A percentile compares a stretch with the other conserved stretches of the same genome.
phyloP scores from a whole-genome alignment of 1,139 yeast species.

The Scheffersomyces cryptocercus region DNA sequence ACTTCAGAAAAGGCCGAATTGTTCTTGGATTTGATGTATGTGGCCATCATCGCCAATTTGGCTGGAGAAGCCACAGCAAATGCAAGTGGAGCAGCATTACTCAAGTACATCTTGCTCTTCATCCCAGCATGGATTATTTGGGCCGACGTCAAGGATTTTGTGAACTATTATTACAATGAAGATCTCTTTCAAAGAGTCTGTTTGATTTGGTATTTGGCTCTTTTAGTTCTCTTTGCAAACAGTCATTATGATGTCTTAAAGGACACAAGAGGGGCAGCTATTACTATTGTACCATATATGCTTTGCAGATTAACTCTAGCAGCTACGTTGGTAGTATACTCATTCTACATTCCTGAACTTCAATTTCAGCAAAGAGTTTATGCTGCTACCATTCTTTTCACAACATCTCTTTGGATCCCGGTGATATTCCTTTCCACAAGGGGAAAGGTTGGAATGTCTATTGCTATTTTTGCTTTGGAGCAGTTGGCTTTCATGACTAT shows the following conservation, averaged over 20 bases:
- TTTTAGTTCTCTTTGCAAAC: conserved; percentile 56
- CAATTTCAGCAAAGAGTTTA: conserved; percentile 51
- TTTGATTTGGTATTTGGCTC: conserved; percentile 54
- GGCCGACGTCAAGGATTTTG: conserved; percentile 64
- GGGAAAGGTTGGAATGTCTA: conserved; percentile 49
- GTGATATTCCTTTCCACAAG: conserved; percentile 46
- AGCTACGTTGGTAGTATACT: conserved; percentile 39
- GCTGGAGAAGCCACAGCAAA: conserved; percentile 56
- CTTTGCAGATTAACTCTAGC: conserved; percentile 46
- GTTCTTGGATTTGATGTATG: conserved; percentile 63
- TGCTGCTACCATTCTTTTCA: conserved; percentile 28
- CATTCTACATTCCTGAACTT: conserved; percentile 56
- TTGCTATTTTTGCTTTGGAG: conserved; percentile 46
- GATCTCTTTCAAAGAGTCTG: conserved; percentile 58
- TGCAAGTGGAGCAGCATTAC: conserved; percentile 49
- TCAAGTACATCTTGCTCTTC: conserved; percentile 53
- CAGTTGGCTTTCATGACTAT: conserved; percentile 28
- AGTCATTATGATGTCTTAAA: conserved; percentile 43
- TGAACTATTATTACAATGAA: conserved; percentile 64
- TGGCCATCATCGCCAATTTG: conserved; percentile 62
- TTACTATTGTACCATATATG: conserved; percentile 48
- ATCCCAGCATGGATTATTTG: conserved; percentile 65
- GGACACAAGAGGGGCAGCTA: conserved; percentile 38
- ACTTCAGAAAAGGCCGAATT: conserved; percentile 54
- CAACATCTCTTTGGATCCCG: conserved; percentile 46